Conservation (phyloP, 768 basidiomycete species). For the Hygrocybe coccinea region DNA sequence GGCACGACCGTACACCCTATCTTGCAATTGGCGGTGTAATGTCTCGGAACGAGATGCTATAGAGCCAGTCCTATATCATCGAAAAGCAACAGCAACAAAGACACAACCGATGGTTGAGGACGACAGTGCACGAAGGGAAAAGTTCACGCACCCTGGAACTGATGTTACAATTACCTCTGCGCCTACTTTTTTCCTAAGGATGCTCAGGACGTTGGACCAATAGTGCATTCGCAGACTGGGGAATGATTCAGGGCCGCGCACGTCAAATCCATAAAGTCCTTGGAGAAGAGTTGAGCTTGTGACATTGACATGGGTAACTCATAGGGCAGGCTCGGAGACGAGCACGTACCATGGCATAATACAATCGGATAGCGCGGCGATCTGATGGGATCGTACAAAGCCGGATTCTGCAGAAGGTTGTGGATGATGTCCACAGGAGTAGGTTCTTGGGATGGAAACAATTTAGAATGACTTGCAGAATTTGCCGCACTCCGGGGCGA, state of each 20-base stretch:
- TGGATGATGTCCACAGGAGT: constrained; percentile 48
- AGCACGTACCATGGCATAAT: constrained; percentile 78
- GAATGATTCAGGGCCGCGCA: constrained; percentile 75
- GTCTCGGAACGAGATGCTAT: constrained; percentile 73
- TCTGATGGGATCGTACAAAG: constrained; percentile 71
- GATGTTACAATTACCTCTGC: constrained; percentile 95
- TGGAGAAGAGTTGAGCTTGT: background rate
- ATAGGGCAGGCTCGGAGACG: background rate
- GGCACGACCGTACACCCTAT: constrained; percentile 65
- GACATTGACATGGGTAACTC: background rate
- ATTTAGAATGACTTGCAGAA: constrained; percentile 7
- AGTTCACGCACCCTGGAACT: constrained; percentile 75
- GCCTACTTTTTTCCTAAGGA: constrained; percentile 74
- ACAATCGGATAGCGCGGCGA: constrained; percentile 87
- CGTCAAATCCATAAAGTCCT: constrained; percentile 95
- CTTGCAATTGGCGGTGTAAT: constrained; percentile 66
- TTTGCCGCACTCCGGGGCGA: background rate
- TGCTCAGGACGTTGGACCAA: constrained; percentile 83
- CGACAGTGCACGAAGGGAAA: background rate
- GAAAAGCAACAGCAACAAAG: background rate
- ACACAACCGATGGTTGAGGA: background rate
- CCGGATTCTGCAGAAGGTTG: constrained; percentile 68
- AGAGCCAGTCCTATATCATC: constrained; percentile 72
- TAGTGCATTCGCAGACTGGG: constrained; percentile 87
- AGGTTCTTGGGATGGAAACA: constrained; percentile 17